These are phyloP conservation scores for Fusarium lateritium DNA, from an alignment of 2,329 filamentous ascomycete genomes.

Conservation along the genomic window DNA sequence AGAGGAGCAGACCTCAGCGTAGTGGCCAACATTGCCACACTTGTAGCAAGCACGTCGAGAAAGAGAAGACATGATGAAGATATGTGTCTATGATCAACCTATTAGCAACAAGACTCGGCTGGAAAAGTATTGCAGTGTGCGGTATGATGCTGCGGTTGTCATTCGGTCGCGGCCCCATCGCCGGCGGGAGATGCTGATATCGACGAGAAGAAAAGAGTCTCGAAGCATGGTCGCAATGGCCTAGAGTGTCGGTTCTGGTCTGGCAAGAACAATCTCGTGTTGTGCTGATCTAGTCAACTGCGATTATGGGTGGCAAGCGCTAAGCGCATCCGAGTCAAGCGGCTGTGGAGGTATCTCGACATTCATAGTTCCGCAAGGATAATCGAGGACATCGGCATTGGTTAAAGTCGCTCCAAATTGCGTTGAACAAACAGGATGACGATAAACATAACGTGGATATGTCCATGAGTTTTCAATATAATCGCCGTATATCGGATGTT, in stretches of 20 bases:
- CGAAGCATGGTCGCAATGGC: background rate
- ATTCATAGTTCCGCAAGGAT: background rate
- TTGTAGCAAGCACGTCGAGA: constrained; percentile 89
- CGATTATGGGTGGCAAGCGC: background rate
- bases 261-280: background rate
- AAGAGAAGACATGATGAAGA: constrained; percentile 78
- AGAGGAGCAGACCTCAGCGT: constrained; percentile 93
- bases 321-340: background rate
- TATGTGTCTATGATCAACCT: constrained; percentile 22
- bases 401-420: background rate
- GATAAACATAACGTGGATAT: background rate
- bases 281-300: background rate
- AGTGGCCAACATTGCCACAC: constrained; percentile 86
- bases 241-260: background rate
- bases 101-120: constrained; percentile 21
- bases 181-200: background rate
- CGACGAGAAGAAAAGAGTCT: background rate
- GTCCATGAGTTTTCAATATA: background rate
- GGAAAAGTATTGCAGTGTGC: background rate
- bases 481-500: constrained; percentile 8
- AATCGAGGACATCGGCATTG: background rate
- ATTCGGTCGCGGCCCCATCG: background rate
- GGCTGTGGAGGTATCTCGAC: background rate
- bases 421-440: background rate
- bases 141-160: constrained; percentile 12